Evolutionary conservation across 139 green algal species (phyloP).

Genomic region (Chlamydomonas sphaeroides): DNA sequence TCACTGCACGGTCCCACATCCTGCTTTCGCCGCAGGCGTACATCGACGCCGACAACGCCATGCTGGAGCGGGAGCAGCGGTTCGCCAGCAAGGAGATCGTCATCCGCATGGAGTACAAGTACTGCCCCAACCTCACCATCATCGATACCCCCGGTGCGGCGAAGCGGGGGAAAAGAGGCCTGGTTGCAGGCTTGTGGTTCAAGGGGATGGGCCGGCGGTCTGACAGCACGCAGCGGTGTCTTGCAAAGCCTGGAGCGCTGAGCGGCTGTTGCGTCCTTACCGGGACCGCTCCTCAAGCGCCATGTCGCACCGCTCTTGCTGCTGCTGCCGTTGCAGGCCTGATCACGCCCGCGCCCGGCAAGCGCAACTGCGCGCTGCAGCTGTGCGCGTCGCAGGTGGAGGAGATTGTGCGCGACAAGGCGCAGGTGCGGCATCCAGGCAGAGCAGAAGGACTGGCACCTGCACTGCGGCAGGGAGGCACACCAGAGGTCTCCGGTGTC

Average conservation of each 20-base stretch:
- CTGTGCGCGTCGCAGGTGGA: slow-evolving; percentile 74
- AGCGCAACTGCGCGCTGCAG: slow-evolving; percentile 77
- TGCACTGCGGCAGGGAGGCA: no score
- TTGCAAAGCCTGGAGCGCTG: no score
- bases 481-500: no score
- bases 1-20: not conserved
- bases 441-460: no score
- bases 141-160: slow-evolving; percentile 94
- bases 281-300: no score
- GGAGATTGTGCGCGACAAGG: slow-evolving; percentile 90
- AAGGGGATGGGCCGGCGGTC: no score
- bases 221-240: no score
- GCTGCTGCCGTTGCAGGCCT: slow-evolving; percentile 66
- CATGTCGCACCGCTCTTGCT: no score
- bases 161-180: no score
- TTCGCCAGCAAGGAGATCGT: slow-evolving; percentile 97
- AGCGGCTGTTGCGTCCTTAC: no score
- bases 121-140: slow-evolving; percentile 97
- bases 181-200: no score
- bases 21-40: slow-evolving; percentile 68
- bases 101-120: slow-evolving; percentile 94
- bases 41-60: slow-evolving; percentile 91
- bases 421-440: slow-evolving; percentile 84
- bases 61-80: slow-evolving; percentile 86
- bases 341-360: slow-evolving; percentile 92